These are phyloP conservation scores for Exidia glandulosa DNA, from an alignment of 768 basidiomycete genomes.

Conservation along the genomic window DNA sequence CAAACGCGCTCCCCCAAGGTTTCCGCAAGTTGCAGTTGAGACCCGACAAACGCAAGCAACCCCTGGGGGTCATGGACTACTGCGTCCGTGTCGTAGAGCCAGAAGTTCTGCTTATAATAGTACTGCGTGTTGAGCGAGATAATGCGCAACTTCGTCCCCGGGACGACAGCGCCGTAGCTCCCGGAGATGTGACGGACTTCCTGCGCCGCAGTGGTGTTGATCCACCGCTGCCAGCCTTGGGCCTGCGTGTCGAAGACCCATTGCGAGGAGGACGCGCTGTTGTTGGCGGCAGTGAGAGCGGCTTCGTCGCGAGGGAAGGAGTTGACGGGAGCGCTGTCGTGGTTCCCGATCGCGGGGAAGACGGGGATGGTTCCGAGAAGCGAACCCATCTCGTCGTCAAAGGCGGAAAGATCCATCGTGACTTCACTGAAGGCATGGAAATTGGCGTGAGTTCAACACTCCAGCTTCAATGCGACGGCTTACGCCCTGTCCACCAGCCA, in stretches of 20 bases:
- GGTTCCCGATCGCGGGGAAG: conserved; percentile 39
- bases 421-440: conserved; percentile 23
- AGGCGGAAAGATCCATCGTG: conserved; percentile 32
- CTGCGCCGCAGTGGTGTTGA: conserved; percentile 29
- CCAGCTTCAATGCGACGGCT: conserved; percentile 7
- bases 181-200: conserved; percentile 40
- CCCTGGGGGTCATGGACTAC: conserved; percentile 44
- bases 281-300: conserved; percentile 6
- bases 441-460: background rate
- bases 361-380: conserved; percentile 28
- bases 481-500: conserved; percentile 38
- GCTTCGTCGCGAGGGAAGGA: conserved; percentile 33
- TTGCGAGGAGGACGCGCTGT: conserved; percentile 31
- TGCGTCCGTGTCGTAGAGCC: conserved; percentile 44
- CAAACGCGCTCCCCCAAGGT: conserved; percentile 47
- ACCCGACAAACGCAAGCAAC: conserved; percentile 40
- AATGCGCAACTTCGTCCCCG: conserved; percentile 40
- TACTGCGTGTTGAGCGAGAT: conserved; percentile 51
- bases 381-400: conserved; percentile 35
- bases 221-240: conserved; percentile 43
- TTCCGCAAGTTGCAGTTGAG: conserved; percentile 48
- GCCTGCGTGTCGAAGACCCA: conserved; percentile 49
- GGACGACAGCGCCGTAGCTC: conserved; percentile 38
- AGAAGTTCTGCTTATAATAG: conserved; percentile 54
- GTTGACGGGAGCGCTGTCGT: conserved; percentile 46